Evolutionary conservation across 768 basidiomycete genomes (phyloP).

Genomic region (Pholiota molesta): DNA sequence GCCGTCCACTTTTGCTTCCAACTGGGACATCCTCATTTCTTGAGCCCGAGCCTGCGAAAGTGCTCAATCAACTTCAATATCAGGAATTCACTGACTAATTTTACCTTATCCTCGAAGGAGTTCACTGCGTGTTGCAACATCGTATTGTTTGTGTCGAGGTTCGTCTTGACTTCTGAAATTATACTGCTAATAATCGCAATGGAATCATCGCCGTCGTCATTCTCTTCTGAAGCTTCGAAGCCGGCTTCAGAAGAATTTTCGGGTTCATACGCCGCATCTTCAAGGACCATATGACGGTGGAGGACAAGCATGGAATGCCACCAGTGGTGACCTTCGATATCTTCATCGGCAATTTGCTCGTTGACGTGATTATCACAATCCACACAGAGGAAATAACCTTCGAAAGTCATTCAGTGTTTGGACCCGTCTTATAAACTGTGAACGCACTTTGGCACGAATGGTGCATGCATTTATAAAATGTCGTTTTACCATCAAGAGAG

Average conservation of each 20-base stretch:
- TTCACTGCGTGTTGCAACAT: not conserved
- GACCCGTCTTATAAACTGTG: too few species aligned
- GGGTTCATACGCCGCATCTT: too few species aligned
- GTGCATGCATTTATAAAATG: conserved; percentile 7
- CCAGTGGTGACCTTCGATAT: conserved; percentile 11
- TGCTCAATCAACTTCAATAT: not conserved
- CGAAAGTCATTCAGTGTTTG: not conserved
- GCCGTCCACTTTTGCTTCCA: conserved; percentile 11
- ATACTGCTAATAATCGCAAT: not conserved
- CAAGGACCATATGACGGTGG: conserved; percentile 3
- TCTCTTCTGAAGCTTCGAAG: not conserved
- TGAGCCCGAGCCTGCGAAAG: not conserved
- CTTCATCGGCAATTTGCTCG: not conserved
- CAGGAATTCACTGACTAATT: not conserved
- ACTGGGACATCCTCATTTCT: conserved; percentile 4
- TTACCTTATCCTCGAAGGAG: not conserved
- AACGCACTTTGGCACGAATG: not conserved
- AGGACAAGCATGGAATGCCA: conserved; percentile 16
- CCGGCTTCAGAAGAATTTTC: not conserved
- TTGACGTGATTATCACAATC: conserved; percentile 1
- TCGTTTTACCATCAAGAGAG: not conserved
- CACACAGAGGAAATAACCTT: not conserved
- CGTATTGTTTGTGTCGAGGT: conserved; percentile 1
- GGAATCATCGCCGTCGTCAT: not conserved
- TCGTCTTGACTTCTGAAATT: not conserved